phyloP scores from a whole-genome alignment of 129 eudicot genomes.

The Chrysanthemum lavandulifolium region DNA sequence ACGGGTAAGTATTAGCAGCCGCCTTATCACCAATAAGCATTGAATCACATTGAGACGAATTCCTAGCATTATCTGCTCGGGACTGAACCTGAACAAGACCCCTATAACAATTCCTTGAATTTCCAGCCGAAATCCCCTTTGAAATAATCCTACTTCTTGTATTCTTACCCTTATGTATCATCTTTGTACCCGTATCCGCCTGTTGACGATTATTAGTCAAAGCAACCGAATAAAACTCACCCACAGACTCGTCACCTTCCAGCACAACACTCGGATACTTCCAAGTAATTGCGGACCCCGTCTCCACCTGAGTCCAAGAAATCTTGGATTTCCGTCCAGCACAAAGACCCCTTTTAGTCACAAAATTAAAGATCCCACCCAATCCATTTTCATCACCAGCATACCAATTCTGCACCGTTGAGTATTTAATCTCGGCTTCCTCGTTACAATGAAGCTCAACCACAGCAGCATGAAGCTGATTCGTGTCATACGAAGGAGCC shows the following conservation, averaged over 20 bases:
- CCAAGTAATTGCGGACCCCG: conserved; percentile 99
- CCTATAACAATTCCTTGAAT: conserved; percentile 77
- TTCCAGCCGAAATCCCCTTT: conserved; percentile 96
- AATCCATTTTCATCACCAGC: conserved; percentile 92
- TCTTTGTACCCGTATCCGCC: conserved; percentile 97
- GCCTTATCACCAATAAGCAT: conserved; percentile 94
- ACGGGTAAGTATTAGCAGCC: conserved; percentile 95
- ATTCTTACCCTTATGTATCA: conserved; percentile 98
- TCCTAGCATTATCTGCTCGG: conserved; percentile 75
- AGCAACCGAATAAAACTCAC: conserved; percentile 97
- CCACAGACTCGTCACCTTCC: conserved; percentile 91
- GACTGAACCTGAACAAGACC: conserved; percentile 94
- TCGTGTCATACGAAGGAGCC: conserved; percentile 88
- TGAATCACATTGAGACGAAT: conserved; percentile 96
- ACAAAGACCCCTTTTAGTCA: conserved; percentile 91
- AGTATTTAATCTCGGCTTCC: conserved; percentile 91
- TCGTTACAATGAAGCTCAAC: conserved; percentile 83
- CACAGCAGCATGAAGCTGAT: conserved; percentile 97
- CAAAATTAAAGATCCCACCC: conserved; percentile 92
- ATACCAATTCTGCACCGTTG: conserved; percentile 97
- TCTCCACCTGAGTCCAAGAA: conserved; percentile 99
- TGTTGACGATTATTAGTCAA: conserved; percentile 89
- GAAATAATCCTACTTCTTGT: conserved; percentile 92
- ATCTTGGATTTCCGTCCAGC: conserved; percentile 88
- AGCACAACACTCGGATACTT: conserved; percentile 95